Evolutionary conservation across 2,329 filamentous ascomycete genomes (phyloP), one percentile per base, ranked within the genome.

Genomic region (Claviceps pazoutovae): DNA sequence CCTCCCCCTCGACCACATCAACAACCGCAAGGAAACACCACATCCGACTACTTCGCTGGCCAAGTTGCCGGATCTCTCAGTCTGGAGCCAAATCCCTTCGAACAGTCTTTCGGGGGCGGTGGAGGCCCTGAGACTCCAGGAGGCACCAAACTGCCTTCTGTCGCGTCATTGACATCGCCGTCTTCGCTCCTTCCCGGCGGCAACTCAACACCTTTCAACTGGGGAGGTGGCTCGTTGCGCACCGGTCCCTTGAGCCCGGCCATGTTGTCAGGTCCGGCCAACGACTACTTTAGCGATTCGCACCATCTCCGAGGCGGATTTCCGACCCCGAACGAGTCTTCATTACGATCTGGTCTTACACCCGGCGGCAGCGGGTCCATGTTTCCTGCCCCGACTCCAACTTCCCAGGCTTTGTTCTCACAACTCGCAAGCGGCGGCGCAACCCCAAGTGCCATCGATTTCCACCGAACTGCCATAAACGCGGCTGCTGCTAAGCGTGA

Each of bases 281-380:
- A 79, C 66, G 89, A 96, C 65, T 97, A 96, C 70, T 95, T 96
- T 64, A 79, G 80, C 59, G 88, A 95, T 61, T 83, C 83, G 17
- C 80, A 84, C 63, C 84, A 80, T 54, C 74, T 95, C 56, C 81
- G 86, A 57, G 83, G 88, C 60, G 86, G 87, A 51, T 95, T 95
- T 63, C 88, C 89, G 4, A 97, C 93, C 4, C 91, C 91, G 1
- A 96, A 96, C 79, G 93, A 98, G 70, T 97, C 91, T 7, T 94
- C 88, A 3, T 73, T 97, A 50, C 79, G 93, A 55, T 93, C 89
- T 54, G 93, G 93, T 52, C 71, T 97, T 58, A 97, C 93, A 50
- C 93, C 93, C 48, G 93, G 93, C 55, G 91, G 91, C 58, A 89
- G 90, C 65, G 91, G 90, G 60, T 95, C 90, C 60, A 97, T 97